Evolutionary conservation across 495 filamentous ascomycete species (phyloP).

Genomic region (Lophiotrema nucula): DNA sequence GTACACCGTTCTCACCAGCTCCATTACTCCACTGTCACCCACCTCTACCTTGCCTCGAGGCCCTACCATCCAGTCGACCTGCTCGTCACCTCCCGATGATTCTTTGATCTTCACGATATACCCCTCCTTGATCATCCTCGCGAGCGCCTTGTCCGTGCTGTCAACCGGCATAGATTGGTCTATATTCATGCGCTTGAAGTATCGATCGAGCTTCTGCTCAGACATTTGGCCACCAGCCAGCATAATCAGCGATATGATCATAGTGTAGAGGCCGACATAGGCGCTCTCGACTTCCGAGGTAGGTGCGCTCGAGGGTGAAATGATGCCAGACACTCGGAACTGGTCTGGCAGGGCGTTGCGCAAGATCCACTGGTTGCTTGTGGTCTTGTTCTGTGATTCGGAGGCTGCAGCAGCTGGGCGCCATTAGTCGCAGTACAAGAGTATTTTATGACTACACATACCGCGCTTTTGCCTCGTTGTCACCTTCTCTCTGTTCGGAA

Average conservation of each 20-base stretch:
- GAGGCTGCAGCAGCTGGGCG: constrained; percentile 49
- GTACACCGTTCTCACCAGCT: constrained; percentile 65
- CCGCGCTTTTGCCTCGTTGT: constrained; percentile 73
- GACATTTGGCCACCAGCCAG: constrained; percentile 66
- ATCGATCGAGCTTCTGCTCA: constrained; percentile 57
- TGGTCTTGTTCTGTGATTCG: constrained; percentile 51
- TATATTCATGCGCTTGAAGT: constrained; percentile 72
- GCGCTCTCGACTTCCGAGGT: constrained; percentile 64
- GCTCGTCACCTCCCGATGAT: constrained; percentile 52
- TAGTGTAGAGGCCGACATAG: constrained; percentile 77
- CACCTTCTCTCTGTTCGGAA: constrained; percentile 76
- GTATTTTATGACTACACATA: constrained; percentile 41
- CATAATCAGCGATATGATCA: constrained; percentile 74
- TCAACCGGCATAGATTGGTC: constrained; percentile 72
- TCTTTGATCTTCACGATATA: constrained; percentile 73
- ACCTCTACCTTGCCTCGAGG: constrained; percentile 86
- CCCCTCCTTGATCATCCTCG: constrained; percentile 73
- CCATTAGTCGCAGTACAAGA: not conserved
- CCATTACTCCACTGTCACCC: constrained; percentile 65
- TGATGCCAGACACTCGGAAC: constrained; percentile 60
- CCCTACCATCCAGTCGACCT: constrained; percentile 74
- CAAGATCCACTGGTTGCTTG: constrained; percentile 73
- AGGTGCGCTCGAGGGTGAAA: constrained; percentile 66
- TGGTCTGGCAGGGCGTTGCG: constrained; percentile 63
- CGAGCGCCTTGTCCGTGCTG: constrained; percentile 71